Evolutionary conservation across 805 yeast genomes (phyloP).

Genomic region (Kazachstania africana): DNA sequence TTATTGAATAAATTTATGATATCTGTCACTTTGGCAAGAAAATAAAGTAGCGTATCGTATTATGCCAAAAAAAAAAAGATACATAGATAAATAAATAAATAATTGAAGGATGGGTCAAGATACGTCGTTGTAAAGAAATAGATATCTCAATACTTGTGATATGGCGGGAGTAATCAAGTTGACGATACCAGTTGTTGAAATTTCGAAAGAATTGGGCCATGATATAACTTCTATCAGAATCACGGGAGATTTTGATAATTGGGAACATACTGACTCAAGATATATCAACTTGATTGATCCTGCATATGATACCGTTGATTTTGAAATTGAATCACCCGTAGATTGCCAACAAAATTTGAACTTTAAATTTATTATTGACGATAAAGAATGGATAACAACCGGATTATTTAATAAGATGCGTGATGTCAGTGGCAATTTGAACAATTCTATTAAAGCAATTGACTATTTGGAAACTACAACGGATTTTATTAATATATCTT

Average conservation of each 20-base stretch:
- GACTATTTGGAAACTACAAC: conserved; percentile 9
- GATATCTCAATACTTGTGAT: no score
- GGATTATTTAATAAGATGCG: conserved; percentile 14
- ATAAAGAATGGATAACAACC: conserved; percentile 17
- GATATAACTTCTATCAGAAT: no score
- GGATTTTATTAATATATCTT: conserved; percentile 21
- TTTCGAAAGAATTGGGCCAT: no score
- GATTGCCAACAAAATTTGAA: conserved; percentile 6
- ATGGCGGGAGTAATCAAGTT: no score
- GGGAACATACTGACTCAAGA: conserved; percentile 10
- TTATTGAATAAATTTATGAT: no score
- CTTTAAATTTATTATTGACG: conserved; percentile 19
- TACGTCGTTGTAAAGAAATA: no score
- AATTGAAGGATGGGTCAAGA: no score
- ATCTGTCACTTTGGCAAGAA: no score
- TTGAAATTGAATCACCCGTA: conserved; percentile 9
- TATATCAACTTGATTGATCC: conserved; percentile 8
- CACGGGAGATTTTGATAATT: conserved; percentile 23
- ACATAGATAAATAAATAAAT: no score
- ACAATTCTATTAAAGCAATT: conserved; percentile 15
- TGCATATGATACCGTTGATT: conserved; percentile 7
- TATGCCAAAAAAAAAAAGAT: no score
- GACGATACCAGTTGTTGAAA: no score
- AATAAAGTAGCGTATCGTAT: no score
- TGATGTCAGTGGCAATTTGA: conserved; percentile 15